Conservation (phyloP, 2,329 filamentous ascomycete genomes). For the Epichloe sibirici region DNA sequence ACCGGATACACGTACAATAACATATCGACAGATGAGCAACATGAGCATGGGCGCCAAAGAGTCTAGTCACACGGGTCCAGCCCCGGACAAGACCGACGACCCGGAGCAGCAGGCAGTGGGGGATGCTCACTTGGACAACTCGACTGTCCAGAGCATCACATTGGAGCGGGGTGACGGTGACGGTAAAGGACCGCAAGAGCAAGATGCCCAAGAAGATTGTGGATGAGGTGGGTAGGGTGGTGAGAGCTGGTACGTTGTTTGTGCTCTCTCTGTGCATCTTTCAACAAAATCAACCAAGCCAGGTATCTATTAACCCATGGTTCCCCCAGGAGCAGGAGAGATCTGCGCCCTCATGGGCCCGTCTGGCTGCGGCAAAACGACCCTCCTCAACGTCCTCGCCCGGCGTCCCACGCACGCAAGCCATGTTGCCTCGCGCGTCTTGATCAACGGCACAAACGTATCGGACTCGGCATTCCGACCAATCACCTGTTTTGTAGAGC, state of each 20-base stretch:
- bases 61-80: not conserved
- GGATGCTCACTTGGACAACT: slow-evolving; percentile 46
- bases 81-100: slow-evolving; percentile 5
- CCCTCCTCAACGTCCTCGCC: slow-evolving; percentile 68
- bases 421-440: slow-evolving; percentile 27
- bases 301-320: too few species aligned
- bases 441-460: slow-evolving; percentile 47
- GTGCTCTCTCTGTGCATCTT: not conserved
- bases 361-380: slow-evolving; percentile 65
- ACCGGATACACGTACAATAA: too few species aligned
- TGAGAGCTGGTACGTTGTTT: slow-evolving; percentile 41
- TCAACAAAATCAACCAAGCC: not conserved
- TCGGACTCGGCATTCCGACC: slow-evolving; percentile 45
- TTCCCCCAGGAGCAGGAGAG: slow-evolving; percentile 47
- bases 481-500: slow-evolving; percentile 70
- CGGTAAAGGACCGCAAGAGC: slow-evolving; percentile 58
- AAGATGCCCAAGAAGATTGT: slow-evolving; percentile 53
- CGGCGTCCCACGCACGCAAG: slow-evolving; percentile 34
- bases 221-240: slow-evolving; percentile 47
- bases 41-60: not conserved
- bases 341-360: slow-evolving; percentile 75
- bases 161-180: slow-evolving; percentile 57
- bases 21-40: too few species aligned
- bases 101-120: slow-evolving; percentile 14
- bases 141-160: slow-evolving; percentile 48